Conservation (phyloP, 139 green algal species). For the Chlamydomonas sphaeroides region DNA sequence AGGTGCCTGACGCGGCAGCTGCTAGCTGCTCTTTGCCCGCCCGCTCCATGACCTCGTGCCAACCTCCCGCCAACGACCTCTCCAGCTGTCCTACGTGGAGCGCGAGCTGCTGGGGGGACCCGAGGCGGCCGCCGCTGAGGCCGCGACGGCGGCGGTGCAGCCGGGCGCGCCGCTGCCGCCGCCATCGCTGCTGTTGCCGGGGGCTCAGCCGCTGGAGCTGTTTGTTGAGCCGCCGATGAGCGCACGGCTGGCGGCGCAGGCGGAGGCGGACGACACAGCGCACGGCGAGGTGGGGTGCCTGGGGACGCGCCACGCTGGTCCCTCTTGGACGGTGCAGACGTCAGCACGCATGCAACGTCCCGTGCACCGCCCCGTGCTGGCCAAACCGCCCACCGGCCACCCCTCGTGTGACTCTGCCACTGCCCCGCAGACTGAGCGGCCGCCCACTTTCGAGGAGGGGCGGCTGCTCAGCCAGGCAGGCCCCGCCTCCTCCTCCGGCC, state of each 20-base stretch:
- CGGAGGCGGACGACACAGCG: background rate
- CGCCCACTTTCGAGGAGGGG: background rate
- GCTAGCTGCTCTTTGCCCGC: too few species aligned
- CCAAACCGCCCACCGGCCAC: too few species aligned
- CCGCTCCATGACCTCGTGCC: too few species aligned
- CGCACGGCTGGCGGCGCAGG: background rate
- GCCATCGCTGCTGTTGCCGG: background rate
- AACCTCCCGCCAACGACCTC: too few species aligned
- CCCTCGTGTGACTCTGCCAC: too few species aligned
- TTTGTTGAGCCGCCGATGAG: slow-evolving; percentile 17
- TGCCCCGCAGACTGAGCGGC: too few species aligned
- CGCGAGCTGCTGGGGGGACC: slow-evolving; percentile 22
- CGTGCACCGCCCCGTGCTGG: too few species aligned
- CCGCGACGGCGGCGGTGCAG: background rate
- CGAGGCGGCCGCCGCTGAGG: background rate
- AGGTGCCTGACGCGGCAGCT: too few species aligned
- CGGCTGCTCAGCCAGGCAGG: too few species aligned
- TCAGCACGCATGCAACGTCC: background rate
- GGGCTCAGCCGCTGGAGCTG: slow-evolving; percentile 27
- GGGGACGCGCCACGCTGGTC: background rate
- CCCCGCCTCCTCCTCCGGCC: too few species aligned
- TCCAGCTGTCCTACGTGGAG: slow-evolving; percentile 19
- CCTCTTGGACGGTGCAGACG: background rate
- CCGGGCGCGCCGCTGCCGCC: background rate
- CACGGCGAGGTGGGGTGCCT: too few species aligned